A percentile compares a stretch with the other conserved stretches of the same genome.
These are phyloP conservation scores for Cyclotella atomus DNA, from an alignment of 108 stramenopile species.

Conservation along the genomic window DNA sequence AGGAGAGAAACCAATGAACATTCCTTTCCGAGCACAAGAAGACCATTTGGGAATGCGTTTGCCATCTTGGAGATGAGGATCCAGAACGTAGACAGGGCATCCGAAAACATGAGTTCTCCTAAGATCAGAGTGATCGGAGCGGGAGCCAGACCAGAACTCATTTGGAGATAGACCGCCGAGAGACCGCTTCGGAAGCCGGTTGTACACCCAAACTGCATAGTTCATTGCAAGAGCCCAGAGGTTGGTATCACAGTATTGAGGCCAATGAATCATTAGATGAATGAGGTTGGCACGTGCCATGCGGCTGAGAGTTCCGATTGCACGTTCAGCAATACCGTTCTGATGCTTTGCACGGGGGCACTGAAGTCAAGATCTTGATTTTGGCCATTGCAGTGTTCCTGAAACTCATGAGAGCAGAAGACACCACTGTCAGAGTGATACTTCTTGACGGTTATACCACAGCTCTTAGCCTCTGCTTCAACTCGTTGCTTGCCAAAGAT, in stretches of 20 bases:
- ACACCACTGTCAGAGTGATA: slow-evolving; percentile 40
- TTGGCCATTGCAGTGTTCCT: slow-evolving; percentile 15
- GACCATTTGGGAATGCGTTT: slow-evolving; percentile 53
- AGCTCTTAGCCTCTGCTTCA: background rate
- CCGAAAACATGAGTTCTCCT: slow-evolving; percentile 33
- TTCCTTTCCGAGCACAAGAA: slow-evolving; percentile 36
- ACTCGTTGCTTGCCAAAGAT: background rate
- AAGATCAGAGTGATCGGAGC: slow-evolving; percentile 1
- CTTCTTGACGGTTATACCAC: slow-evolving; percentile 18
- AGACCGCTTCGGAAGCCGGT: slow-evolving; percentile 39
- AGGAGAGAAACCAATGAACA: slow-evolving; percentile 45
- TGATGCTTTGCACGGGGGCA: slow-evolving; percentile 67
- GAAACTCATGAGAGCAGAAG: slow-evolving; percentile 35
- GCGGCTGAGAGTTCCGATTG: slow-evolving; percentile 48
- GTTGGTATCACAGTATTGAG: slow-evolving; percentile 24
- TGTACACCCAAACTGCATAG: slow-evolving; percentile 53
- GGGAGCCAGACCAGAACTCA: slow-evolving; percentile 22
- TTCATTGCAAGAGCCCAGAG: slow-evolving; percentile 52
- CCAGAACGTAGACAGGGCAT: slow-evolving; percentile 57
- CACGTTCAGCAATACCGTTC: slow-evolving; percentile 60
- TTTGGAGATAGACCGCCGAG: slow-evolving; percentile 37
- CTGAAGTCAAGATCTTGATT: slow-evolving; percentile 37
- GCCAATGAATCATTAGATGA: slow-evolving; percentile 56
- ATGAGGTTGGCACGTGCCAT: slow-evolving; percentile 57
- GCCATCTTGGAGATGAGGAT: slow-evolving; percentile 44